These are phyloP conservation scores for Myxozyma sirexii DNA, from an alignment of 805 yeast species.

Conservation along the genomic window DNA sequence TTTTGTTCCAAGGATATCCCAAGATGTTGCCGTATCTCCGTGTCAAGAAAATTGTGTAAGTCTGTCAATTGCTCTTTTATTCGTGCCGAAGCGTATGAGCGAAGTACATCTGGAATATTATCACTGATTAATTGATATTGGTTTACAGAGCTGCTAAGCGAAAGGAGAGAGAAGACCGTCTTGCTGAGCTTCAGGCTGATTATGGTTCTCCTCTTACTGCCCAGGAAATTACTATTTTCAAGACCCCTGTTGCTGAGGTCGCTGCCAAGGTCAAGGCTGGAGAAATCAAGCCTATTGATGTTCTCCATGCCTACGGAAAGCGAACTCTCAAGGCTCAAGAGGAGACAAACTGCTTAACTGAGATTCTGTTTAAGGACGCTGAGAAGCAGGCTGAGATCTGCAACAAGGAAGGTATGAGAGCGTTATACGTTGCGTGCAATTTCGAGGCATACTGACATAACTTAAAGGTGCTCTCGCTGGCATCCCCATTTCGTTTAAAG, in stretches of 20 bases:
- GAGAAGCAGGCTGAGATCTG: slow-evolving; percentile 58
- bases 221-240: slow-evolving; percentile 45
- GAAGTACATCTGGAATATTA: no score
- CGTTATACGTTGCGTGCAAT: neutral
- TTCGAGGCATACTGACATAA: neutral
- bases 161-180: slow-evolving; percentile 43
- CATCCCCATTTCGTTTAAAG: slow-evolving; percentile 64
- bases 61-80: neutral
- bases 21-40: slow-evolving; percentile 13
- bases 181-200: slow-evolving; percentile 42
- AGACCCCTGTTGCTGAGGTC: slow-evolving; percentile 48
- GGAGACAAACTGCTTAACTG: slow-evolving; percentile 58
- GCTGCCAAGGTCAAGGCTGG: slow-evolving; percentile 51
- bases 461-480: slow-evolving; percentile 60
- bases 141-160: slow-evolving; percentile 38
- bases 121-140: no score
- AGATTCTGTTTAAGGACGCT: slow-evolving; percentile 68
- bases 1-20: no score
- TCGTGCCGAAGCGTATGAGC: neutral
- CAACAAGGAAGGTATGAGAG: slow-evolving; percentile 48
- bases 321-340: slow-evolving; percentile 66
- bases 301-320: slow-evolving; percentile 65
- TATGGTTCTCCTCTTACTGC: slow-evolving; percentile 46
- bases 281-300: slow-evolving; percentile 53
- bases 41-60: slow-evolving; percentile 21